A percentile compares a stretch with the other conserved stretches of the same genome.
phyloP scores from a whole-genome alignment of 495 filamentous ascomycete species.

The Aspergillus olivimuriae region DNA sequence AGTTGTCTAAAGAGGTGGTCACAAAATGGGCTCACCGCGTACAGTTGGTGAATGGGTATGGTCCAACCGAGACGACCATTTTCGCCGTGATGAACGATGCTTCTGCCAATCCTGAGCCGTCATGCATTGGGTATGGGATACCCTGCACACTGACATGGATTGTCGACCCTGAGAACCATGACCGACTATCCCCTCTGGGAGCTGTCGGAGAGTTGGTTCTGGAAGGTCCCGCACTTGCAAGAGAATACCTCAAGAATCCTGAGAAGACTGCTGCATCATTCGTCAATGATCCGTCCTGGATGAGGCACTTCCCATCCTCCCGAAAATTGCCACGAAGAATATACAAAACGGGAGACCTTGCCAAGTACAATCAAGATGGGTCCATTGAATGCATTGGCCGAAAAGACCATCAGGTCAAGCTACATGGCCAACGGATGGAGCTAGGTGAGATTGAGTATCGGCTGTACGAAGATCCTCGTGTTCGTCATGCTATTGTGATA shows the following conservation, averaged over 20 bases:
- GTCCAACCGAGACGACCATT: constrained; percentile 48
- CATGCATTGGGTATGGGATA: constrained; percentile 44
- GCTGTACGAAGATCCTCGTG: constrained; percentile 22
- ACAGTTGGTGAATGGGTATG: constrained; percentile 51
- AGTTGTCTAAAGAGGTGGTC: constrained; percentile 42
- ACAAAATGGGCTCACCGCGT: constrained; percentile 48
- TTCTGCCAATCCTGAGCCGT: constrained; percentile 25
- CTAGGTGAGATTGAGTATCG: constrained; percentile 46
- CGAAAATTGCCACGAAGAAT: constrained; percentile 25
- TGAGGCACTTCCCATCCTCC: constrained; percentile 15
- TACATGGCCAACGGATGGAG: constrained; percentile 64
- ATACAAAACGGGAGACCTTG: constrained; percentile 48
- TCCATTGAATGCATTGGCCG: constrained; percentile 50
- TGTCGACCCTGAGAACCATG: constrained; percentile 42
- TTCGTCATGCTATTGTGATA: constrained; percentile 43
- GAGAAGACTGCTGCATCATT: constrained; percentile 46
- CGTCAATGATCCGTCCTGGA: constrained; percentile 33
- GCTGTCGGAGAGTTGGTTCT: constrained; percentile 49
- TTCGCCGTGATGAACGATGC: constrained; percentile 33
- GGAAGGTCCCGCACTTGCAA: constrained; percentile 41
- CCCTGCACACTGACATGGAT: constrained; percentile 48
- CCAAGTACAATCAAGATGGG: constrained; percentile 48
- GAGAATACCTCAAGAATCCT: constrained; percentile 48
- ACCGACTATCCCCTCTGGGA: constrained; percentile 45
- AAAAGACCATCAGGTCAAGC: constrained; percentile 61